Conservation (phyloP, 1,139 yeast genomes). For the Zygoascus hellenicus region DNA sequence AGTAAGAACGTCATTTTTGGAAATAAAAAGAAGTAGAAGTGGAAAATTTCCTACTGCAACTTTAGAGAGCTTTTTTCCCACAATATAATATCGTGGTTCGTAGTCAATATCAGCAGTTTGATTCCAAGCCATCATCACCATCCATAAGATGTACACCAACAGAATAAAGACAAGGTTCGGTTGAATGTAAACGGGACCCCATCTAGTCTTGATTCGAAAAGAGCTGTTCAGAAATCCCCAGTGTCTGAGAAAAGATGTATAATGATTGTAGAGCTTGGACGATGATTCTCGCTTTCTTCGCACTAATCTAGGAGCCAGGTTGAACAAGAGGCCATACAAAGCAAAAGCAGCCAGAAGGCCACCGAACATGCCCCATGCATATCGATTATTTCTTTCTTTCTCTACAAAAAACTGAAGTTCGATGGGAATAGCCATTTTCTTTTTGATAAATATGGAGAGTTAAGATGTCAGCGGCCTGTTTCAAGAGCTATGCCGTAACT, state of each 20-base stretch:
- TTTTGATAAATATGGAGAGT: background rate
- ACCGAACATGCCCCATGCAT: constrained; percentile 38
- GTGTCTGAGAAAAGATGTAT: constrained; percentile 16
- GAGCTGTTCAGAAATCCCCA: constrained; percentile 19
- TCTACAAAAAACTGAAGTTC: constrained; percentile 38
- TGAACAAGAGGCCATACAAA: constrained; percentile 40
- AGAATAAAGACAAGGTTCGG: constrained; percentile 31
- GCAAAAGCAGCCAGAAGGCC: constrained; percentile 31
- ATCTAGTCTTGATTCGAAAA: background rate
- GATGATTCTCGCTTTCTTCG: constrained; percentile 11
- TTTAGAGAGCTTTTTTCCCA: constrained; percentile 43
- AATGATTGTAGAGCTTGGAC: background rate
- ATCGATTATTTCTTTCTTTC: constrained; percentile 34
- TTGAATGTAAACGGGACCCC: constrained; percentile 32
- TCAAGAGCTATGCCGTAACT: no score
- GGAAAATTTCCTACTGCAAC: constrained; percentile 44
- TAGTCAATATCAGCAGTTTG: constrained; percentile 36
- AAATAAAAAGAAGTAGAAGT: constrained; percentile 35
- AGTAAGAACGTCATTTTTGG: constrained; percentile 41
- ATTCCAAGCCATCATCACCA: no score
- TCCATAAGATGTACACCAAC: no score
- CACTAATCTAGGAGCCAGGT: constrained; percentile 39
- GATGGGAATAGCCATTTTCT: constrained; percentile 29
- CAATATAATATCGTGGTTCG: constrained; percentile 37
- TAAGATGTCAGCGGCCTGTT: background rate